phyloP scores from a whole-genome alignment of 176 grass and related monocot species.

The Oropetium thomaeum region DNA sequence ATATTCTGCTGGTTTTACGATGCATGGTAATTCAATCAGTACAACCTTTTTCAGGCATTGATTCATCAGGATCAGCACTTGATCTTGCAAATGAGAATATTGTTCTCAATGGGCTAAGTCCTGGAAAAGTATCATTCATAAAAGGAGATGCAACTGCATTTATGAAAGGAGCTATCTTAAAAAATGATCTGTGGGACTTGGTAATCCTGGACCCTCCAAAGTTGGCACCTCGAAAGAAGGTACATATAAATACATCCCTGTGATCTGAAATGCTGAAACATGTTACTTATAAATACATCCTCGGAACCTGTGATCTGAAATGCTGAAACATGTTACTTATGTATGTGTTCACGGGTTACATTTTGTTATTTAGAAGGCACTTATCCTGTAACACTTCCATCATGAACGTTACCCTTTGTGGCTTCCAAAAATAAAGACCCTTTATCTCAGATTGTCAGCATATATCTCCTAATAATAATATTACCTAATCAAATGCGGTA shows the following conservation, averaged over 20 bases:
- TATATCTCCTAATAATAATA: background rate
- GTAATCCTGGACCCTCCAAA: constrained; percentile 97
- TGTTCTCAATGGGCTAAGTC: constrained; percentile 59
- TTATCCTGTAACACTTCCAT: background rate
- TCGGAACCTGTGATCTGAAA: background rate
- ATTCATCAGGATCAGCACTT: constrained; percentile 79
- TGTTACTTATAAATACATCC: background rate
- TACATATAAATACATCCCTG: constrained; percentile 14
- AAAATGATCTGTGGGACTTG: constrained; percentile 78
- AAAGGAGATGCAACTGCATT: constrained; percentile 88
- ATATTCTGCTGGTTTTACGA: constrained; percentile 9
- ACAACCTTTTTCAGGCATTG: constrained; percentile 69
- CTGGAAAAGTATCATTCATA: constrained; percentile 58
- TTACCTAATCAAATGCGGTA: background rate
- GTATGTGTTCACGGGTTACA: background rate
- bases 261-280: background rate
- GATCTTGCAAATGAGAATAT: constrained; percentile 93
- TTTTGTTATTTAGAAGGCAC: background rate
- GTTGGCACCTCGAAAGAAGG: constrained; percentile 88
- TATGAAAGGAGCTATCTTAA: constrained; percentile 70
- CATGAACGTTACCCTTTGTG: constrained; percentile 14
- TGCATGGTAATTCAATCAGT: constrained; percentile 11
- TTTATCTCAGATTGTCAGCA: background rate
- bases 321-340: background rate
- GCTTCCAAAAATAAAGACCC: too few species aligned